Base-by-base conservation (phyloP, 2,329 filamentous ascomycete species). In the Cylindrodendrum hubeiense region DNA sequence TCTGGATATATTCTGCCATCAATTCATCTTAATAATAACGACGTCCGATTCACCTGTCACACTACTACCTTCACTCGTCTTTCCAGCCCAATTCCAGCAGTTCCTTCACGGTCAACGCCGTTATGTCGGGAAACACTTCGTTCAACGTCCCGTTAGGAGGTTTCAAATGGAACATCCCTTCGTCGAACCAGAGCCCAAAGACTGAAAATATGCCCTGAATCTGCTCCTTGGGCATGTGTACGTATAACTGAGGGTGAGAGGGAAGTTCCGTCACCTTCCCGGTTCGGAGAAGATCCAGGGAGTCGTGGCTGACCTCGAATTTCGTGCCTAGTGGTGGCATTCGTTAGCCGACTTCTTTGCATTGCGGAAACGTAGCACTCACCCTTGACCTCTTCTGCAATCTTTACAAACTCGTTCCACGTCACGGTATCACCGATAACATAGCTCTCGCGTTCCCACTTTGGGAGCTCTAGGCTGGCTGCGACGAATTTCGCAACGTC, bases 401-500 rank as follows among this genome's bases (percentile, higher is more conserved):
- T 56, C 8, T 50, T 44, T 15, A 86, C 53, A 5, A 85, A 68
- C 68, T 85, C 75, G 44, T 83, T 83, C 71, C 78, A 83, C 1
- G 81, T 83, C 19, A 81, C 60, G 24, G 75, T 76, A 53, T 84
- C 82, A 0, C 81, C 82, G 67, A 80, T 66, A 41, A 80, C 55
- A 33, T 63, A 74, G 12, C 76, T 71, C 19, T 76, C 70, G 33
- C 78, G 75, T 4, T 81, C 79, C 85, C 85, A 87, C 22, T 76
- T 76, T 2, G 78, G 68, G n/a, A 83, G 67, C 17, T 80, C 78
- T 9, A 87, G 69, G 5, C 77, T 65, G 10, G 77, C 78, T 7
- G 77, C 79, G 5, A 86, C 77, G 60, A 83, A 86, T 26, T 71
- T 78, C 3, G 81, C 84, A 43, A 88, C 74, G 68, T 88, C 85